Conservation (phyloP, 192 early-diverging fungal species). For the Phycomyces blakesleeanus region DNA sequence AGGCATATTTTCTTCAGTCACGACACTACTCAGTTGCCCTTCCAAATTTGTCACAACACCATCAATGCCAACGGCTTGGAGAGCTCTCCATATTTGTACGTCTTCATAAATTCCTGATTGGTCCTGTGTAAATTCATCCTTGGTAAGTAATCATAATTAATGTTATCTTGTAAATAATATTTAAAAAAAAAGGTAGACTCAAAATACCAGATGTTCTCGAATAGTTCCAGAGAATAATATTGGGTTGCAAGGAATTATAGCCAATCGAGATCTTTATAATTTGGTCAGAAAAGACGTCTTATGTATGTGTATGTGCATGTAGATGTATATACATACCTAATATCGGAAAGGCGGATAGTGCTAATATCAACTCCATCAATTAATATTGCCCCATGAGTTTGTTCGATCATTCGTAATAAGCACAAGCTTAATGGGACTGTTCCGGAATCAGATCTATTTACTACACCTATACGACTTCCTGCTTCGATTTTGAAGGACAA, state of each 20-base stretch:
- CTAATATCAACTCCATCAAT: constrained; percentile 58
- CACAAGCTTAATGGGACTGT: constrained; percentile 55
- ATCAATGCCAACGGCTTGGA: constrained; percentile 66
- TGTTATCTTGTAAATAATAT: too few species aligned
- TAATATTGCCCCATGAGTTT: constrained; percentile 40
- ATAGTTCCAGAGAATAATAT: constrained; percentile 29
- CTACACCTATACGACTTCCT: constrained; percentile 58
- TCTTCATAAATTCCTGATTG: constrained; percentile 45
- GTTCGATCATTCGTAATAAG: constrained; percentile 61
- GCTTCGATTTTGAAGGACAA: constrained; percentile 42
- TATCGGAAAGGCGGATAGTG: constrained; percentile 34
- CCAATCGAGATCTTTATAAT: constrained; percentile 1
- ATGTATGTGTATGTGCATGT: not conserved
- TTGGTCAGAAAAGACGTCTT: not conserved
- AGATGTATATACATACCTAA: constrained; percentile 48
- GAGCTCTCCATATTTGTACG: constrained; percentile 60
- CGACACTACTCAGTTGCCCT: constrained; percentile 58
- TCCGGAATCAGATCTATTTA: constrained; percentile 58
- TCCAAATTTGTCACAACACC: constrained; percentile 51
- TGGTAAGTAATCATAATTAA: too few species aligned
- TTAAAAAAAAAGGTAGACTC: too few species aligned
- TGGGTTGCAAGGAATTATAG: constrained; percentile 1
- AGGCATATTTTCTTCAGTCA: constrained; percentile 74
- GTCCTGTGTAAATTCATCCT: too few species aligned
- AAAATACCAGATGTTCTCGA: constrained; percentile 52